Evolutionary conservation across 2,329 filamentous ascomycete species (phyloP), one percentile per base, ranked within the genome.

Genomic region (Fusarium pininemorale): DNA sequence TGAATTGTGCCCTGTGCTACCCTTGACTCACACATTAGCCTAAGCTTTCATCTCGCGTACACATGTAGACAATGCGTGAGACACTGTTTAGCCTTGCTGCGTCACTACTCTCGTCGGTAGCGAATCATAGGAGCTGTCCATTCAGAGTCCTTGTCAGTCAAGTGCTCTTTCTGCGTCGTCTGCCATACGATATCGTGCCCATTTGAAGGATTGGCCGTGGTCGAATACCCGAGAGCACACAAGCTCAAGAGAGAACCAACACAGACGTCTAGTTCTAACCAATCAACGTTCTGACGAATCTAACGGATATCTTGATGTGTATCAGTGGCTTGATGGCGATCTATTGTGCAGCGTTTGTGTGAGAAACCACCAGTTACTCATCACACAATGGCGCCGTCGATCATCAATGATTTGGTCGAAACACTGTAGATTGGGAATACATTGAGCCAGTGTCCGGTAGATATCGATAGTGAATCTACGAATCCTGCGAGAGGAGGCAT

Each of bases 381-480:
- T 66, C 53, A 60, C 53, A 70, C 66, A 70, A 70, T 60, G 66
- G 59, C 67, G 66, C 47, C 24, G 53, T 20, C 32, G 16, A 54
- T 28, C 37, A 12, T 59, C 41, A 42, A 35, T 66, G 59, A 70
- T 70, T 50, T 28, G 64, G 38, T 26, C n/a, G 41, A 66, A 37
- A 26, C 32, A 24, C 16, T 50, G 41, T 28, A 66, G 32, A 66
- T 44, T 66, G 41, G n/a, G 41, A 58, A 70, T 50, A 32, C 38
- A 55, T 37, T 70, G 16, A 70, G 30, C 53, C 45, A 54, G 16
- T 26, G 24, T 30, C 9, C 41, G 22, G 26, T 55, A 32, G 5
- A 22, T 10, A 20, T 50, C 13, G 38, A 35, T 26, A 15, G 26
- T 32, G 59, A 66, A 35, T 54, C 14, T 41, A n/a, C 7, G 12